Conservation (phyloP, 148 eudicot genomes). For the Rhododendron henanense region DNA sequence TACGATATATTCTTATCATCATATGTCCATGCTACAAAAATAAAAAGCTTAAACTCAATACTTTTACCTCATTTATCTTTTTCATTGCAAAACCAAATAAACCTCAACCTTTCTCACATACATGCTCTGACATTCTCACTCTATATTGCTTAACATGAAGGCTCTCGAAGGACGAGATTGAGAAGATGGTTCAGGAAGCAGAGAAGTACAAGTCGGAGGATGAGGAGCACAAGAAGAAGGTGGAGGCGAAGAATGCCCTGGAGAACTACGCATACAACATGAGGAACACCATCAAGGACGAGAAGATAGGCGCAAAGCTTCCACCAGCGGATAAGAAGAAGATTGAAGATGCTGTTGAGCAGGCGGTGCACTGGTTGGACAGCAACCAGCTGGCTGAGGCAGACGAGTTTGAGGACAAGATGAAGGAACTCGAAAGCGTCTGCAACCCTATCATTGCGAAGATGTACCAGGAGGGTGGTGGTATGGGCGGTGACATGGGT, state of each 20-base stretch:
- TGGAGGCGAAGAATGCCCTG: not conserved
- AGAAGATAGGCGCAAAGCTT: conserved; percentile 39
- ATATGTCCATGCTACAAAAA: not conserved
- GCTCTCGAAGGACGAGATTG: conserved; percentile 42
- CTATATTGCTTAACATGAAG: not conserved
- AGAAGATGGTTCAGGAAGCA: conserved; percentile 51
- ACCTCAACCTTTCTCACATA: not conserved
- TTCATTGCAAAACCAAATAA: not conserved
- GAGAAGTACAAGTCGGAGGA: conserved; percentile 56
- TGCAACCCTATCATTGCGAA: conserved; percentile 50
- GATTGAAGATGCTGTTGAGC: conserved; percentile 43
- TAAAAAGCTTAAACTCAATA: not conserved
- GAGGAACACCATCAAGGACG: conserved; percentile 46
- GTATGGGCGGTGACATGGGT: conserved; percentile 19
- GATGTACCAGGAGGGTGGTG: conserved; percentile 50
- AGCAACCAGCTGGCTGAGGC: conserved; percentile 47
- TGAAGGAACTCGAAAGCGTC: conserved; percentile 40
- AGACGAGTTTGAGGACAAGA: conserved; percentile 19
- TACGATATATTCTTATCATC: too few relatives aligned
- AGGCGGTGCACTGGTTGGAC: conserved; percentile 40
- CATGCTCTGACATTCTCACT: not conserved
- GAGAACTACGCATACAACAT: conserved; percentile 11
- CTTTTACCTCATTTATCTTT: too few relatives aligned
- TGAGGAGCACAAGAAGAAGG: conserved; percentile 33
- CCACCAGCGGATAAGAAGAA: conserved; percentile 39